Base-by-base conservation (phyloP, 2,329 filamentous ascomycete genomes). In the Penicillium sp. region DNA sequence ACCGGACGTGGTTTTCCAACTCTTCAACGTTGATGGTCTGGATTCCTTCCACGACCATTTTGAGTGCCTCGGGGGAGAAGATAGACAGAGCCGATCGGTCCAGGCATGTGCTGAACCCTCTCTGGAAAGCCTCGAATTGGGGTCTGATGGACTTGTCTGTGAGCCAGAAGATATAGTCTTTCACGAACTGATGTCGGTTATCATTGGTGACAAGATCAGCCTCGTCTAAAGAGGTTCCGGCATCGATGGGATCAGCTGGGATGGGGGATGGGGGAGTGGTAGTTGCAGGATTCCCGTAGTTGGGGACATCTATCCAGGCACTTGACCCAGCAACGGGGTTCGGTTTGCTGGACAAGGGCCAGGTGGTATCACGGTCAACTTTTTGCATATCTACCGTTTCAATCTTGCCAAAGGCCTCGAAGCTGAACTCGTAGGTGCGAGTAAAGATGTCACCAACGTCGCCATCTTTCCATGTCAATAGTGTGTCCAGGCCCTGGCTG, bases 351-450 rank as follows among this genome's bases (percentile, higher is more conserved):
- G 57, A 52, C 14, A 60, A 39, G 22, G 74, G 69, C 73, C 75
- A 77, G 0, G 64, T 56, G 9, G 70, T 65, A 58, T 77, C 71
- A 44, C 69, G 67, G 38, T 63, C 63, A 10, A 74, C 63, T 39
- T 73, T 74, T 43, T 79, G 68, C 79, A 86, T 85, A 62, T 86
- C 76, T 31, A 86, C 73, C n/a, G 78, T 78, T 53, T 83, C 66
- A 10, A 77, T 75, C 18, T 75, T 67, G 4, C 83, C 85, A 59
- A 82, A 84, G 0, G 76, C 79, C 47, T 85, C 80, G 48, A 86
- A 83, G 22, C 89, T 92, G 71, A 96, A 97, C 64, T 91, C 90
- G 69, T 96, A 97, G 0, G 91, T 93, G 52, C 91, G 83, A 54
- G 87, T 82, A 70, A 96, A 95, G 1, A 95, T 72, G 60, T 96